A percentile compares a stretch with the other conserved stretches of the same genome.
These are phyloP conservation scores for Coemansia sp. DNA, from an alignment of 192 early-diverging fungal species.

Conservation along the genomic window DNA sequence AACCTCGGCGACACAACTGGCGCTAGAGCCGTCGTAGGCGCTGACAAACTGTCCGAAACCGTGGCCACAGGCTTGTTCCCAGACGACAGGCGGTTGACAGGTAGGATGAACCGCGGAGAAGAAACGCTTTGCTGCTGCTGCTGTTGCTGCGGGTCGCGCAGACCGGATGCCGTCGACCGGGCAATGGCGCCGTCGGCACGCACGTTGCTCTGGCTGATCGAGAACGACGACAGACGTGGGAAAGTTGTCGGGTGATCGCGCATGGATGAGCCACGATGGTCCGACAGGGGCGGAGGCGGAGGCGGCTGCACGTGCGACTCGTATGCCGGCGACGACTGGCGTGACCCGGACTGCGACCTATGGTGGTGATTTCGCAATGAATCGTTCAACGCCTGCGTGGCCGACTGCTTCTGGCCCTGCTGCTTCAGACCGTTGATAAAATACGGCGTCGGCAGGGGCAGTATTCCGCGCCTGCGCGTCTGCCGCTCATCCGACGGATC, in stretches of 20 bases:
- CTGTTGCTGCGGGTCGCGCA: neutral
- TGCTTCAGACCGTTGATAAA: slow-evolving; percentile 38
- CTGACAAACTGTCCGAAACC: neutral
- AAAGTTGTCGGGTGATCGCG: slow-evolving; percentile 33
- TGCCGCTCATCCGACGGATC: slow-evolving; percentile 8
- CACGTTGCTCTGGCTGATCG: slow-evolving; percentile 51
- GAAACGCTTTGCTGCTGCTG: slow-evolving; percentile 3
- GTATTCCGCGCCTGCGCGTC: slow-evolving; percentile 18
- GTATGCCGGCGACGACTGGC: slow-evolving; percentile 23
- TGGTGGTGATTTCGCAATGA: too few species aligned
- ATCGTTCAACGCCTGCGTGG: too few species aligned
- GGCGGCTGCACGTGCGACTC: slow-evolving; percentile 11
- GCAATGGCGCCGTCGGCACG: slow-evolving; percentile 26
- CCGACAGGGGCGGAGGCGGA: neutral
- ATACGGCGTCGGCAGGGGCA: slow-evolving; percentile 37
- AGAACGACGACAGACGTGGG: slow-evolving; percentile 48
- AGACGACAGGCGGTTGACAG: slow-evolving; percentile 21
- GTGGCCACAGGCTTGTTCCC: neutral
- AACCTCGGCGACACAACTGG: neutral
- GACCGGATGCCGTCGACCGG: slow-evolving; percentile 4
- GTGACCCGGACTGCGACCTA: slow-evolving; percentile 18
- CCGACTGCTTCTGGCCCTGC: slow-evolving; percentile 10
- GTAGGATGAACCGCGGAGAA: slow-evolving; percentile 34
- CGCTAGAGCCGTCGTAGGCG: slow-evolving; percentile 3
- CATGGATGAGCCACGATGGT: too few species aligned